Conservation (phyloP, 2,329 filamentous ascomycete species). For the Proliferodiscus dingleyae region DNA sequence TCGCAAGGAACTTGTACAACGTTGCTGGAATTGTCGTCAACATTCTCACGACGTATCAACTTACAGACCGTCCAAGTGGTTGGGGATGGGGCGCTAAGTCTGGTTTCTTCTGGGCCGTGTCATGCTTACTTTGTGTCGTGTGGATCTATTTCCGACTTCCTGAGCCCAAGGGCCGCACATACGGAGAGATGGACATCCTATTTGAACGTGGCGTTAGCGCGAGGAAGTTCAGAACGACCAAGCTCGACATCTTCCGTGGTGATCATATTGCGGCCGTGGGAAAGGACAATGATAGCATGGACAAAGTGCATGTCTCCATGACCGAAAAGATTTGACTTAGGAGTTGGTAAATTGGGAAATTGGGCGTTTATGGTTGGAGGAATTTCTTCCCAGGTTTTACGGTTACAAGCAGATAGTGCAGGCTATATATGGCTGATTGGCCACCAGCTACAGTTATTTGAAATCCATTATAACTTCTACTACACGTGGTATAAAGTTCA, state of each 20-base stretch:
- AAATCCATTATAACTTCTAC: no score
- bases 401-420: no score
- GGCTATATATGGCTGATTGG: no score
- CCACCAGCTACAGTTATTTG: no score
- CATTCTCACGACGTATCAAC: constrained; percentile 66
- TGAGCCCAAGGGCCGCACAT: constrained; percentile 62
- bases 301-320: background rate
- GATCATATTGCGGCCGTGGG: background rate
- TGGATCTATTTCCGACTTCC: constrained; percentile 38
- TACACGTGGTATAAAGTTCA: no score
- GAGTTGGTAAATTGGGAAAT: background rate
- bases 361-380: no score
- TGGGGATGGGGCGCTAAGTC: constrained; percentile 35
- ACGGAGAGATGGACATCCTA: constrained; percentile 77
- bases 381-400: no score
- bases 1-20: constrained; percentile 38
- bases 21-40: constrained; percentile 28
- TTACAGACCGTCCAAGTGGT: constrained; percentile 40
- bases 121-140: constrained; percentile 34
- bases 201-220: constrained; percentile 56
- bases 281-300: background rate
- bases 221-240: constrained; percentile 1
- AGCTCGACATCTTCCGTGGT: constrained; percentile 4
- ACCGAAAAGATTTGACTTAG: background rate
- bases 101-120: constrained; percentile 39